phyloP scores from a whole-genome alignment of 805 yeast genomes.

The Debaryomyces castellii region DNA sequence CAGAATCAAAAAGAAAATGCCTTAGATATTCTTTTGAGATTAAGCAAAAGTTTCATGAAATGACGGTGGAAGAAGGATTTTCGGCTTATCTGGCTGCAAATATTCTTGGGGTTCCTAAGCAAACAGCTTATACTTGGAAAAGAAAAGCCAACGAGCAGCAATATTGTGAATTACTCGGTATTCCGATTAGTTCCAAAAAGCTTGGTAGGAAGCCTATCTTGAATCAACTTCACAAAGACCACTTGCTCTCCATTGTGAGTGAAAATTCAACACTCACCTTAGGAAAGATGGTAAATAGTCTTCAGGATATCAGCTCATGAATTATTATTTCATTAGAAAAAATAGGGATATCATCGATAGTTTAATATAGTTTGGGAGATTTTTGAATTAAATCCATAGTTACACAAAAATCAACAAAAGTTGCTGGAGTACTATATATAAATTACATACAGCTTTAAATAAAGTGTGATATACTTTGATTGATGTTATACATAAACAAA shows the following conservation, averaged over 20 bases:
- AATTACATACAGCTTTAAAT: too few species aligned
- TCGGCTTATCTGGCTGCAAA: constrained; percentile 1
- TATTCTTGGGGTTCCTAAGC: neutral
- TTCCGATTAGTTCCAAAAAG: neutral
- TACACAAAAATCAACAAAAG: neutral
- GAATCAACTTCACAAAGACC: constrained; percentile 1
- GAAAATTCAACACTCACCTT: neutral
- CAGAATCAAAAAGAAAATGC: too few species aligned
- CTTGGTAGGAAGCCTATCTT: neutral
- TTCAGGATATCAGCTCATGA: neutral
- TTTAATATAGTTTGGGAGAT: too few species aligned
- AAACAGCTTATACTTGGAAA: constrained; percentile 1
- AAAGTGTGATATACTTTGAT: too few species aligned
- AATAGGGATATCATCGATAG: too few species aligned
- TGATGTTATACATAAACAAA: too few species aligned
- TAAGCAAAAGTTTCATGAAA: neutral
- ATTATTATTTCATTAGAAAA: too few species aligned
- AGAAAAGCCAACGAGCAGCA: neutral
- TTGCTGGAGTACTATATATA: too few species aligned
- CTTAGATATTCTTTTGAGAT: neutral
- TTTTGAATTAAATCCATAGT: neutral
- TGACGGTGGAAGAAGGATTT: neutral
- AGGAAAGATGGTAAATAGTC: neutral
- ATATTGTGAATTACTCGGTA: neutral
- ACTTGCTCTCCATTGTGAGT: neutral